A percentile compares a stretch with the other conserved stretches of the same genome.
These are phyloP conservation scores for Komagataella pseudopastoris DNA, from an alignment of 805 yeast species.

Conservation along the genomic window DNA sequence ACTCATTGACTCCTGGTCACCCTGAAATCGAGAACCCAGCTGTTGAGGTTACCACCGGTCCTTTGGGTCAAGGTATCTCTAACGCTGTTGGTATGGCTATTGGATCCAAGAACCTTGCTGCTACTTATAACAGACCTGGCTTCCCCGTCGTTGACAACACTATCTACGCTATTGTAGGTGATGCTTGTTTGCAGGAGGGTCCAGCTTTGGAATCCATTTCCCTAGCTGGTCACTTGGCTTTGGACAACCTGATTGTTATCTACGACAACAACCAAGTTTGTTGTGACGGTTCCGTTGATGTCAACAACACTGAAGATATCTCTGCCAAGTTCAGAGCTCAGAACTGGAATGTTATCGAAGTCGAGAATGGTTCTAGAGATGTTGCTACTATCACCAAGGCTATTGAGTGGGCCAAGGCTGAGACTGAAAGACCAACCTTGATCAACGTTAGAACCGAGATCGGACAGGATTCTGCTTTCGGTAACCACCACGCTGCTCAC, in stretches of 20 bases:
- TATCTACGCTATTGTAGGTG: slow-evolving; percentile 22
- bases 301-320: slow-evolving; percentile 20
- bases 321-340: slow-evolving; percentile 19
- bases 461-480: slow-evolving; percentile 19
- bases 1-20: slow-evolving; percentile 22
- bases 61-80: slow-evolving; percentile 26
- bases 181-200: slow-evolving; percentile 27
- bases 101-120: slow-evolving; percentile 20
- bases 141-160: slow-evolving; percentile 16
- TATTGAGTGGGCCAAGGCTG: slow-evolving; percentile 17
- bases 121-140: slow-evolving; percentile 21
- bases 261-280: slow-evolving; percentile 24
- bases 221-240: slow-evolving; percentile 23
- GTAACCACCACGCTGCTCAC: slow-evolving; percentile 19
- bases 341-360: slow-evolving; percentile 23
- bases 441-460: slow-evolving; percentile 20
- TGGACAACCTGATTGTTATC: slow-evolving; percentile 21
- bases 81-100: slow-evolving; percentile 26
- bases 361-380: slow-evolving; percentile 18
- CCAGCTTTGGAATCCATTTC: slow-evolving; percentile 23
- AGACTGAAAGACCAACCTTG: slow-evolving; percentile 19
- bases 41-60: slow-evolving; percentile 25
- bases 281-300: slow-evolving; percentile 22
- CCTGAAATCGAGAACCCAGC: slow-evolving; percentile 24
- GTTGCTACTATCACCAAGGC: slow-evolving; percentile 19